phyloP scores from a whole-genome alignment of 2,329 filamentous ascomycete species.

The Macrophomina pseudophaseolina region DNA sequence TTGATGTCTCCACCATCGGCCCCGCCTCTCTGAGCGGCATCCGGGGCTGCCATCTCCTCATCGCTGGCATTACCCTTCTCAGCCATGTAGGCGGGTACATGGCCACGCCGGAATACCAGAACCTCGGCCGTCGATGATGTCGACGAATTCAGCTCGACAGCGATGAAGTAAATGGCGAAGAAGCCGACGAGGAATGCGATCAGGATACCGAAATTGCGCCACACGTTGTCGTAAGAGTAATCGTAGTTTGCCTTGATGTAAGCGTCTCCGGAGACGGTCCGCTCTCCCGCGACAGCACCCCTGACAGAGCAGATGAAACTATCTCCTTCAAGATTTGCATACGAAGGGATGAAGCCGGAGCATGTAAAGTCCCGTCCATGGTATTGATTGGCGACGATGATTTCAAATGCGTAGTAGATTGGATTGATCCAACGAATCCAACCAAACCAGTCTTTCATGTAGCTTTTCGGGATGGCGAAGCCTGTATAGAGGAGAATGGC shows the following conservation, averaged over 20 bases:
- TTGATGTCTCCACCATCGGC: neutral
- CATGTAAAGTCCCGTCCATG: slow-evolving; percentile 39
- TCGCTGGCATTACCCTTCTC: slow-evolving; percentile 36
- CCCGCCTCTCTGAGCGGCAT: slow-evolving; percentile 19
- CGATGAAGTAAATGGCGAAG: neutral
- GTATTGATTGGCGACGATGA: slow-evolving; percentile 78
- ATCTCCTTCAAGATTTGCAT: slow-evolving; percentile 33
- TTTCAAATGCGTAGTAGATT: slow-evolving; percentile 79
- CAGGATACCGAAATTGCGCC: slow-evolving; percentile 72
- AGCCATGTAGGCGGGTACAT: slow-evolving; percentile 34
- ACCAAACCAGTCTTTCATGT: slow-evolving; percentile 56
- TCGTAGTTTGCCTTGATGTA: slow-evolving; percentile 38
- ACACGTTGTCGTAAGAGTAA: slow-evolving; percentile 47
- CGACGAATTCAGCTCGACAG: slow-evolving; percentile 34
- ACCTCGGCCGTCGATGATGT: slow-evolving; percentile 61
- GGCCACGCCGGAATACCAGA: slow-evolving; percentile 64
- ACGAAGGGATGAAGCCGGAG: slow-evolving; percentile 54
- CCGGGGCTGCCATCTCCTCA: slow-evolving; percentile 39
- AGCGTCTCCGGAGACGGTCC: slow-evolving; percentile 45
- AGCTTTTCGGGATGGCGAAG: slow-evolving; percentile 69
- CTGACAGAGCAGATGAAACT: slow-evolving; percentile 48
- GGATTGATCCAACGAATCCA: slow-evolving; percentile 73
- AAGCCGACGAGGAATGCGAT: slow-evolving; percentile 59
- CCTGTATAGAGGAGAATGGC: slow-evolving; percentile 70
- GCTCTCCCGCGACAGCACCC: slow-evolving; percentile 47